These are phyloP conservation scores for Myochromella boudieri DNA, from an alignment of 768 basidiomycete species.

Conservation along the genomic window DNA sequence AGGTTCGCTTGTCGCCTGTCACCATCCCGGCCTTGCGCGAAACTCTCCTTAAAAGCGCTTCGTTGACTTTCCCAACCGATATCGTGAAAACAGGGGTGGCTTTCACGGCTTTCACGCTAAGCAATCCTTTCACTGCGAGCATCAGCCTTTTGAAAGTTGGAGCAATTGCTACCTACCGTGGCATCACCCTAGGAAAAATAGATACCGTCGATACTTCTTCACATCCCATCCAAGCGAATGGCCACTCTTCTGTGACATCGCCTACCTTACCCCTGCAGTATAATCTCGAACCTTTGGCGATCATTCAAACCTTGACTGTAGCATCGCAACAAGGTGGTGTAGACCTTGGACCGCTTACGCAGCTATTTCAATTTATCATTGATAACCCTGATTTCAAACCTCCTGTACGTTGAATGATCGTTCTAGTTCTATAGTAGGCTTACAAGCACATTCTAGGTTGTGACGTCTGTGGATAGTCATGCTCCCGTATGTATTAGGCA, in stretches of 20 bases:
- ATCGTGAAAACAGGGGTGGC: conserved; percentile 63
- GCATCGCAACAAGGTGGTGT: conserved; percentile 55
- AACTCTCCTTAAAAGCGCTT: conserved; percentile 56
- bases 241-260: conserved; percentile 60
- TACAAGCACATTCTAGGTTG: conserved; percentile 39
- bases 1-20: conserved; percentile 59
- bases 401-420: conserved; percentile 38
- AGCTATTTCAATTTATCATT: conserved; percentile 54
- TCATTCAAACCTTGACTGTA: conserved; percentile 53
- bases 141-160: conserved; percentile 59
- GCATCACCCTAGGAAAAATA: conserved; percentile 58
- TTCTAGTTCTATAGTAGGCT: background rate
- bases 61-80: conserved; percentile 59
- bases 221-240: conserved; percentile 56
- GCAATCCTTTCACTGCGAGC: conserved; percentile 72
- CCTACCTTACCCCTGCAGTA: conserved; percentile 57
- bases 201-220: conserved; percentile 53
- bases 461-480: conserved; percentile 50
- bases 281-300: conserved; percentile 61
- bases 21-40: conserved; percentile 64
- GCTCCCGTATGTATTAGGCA: conserved; percentile 61
- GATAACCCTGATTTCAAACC: conserved; percentile 51
- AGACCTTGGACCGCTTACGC: conserved; percentile 57
- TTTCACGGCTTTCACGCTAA: conserved; percentile 53
- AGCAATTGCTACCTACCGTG: conserved; percentile 55